Evolutionary conservation across 2,329 filamentous ascomycete species (phyloP).

Genomic region (Pseudocercospora cruenta): DNA sequence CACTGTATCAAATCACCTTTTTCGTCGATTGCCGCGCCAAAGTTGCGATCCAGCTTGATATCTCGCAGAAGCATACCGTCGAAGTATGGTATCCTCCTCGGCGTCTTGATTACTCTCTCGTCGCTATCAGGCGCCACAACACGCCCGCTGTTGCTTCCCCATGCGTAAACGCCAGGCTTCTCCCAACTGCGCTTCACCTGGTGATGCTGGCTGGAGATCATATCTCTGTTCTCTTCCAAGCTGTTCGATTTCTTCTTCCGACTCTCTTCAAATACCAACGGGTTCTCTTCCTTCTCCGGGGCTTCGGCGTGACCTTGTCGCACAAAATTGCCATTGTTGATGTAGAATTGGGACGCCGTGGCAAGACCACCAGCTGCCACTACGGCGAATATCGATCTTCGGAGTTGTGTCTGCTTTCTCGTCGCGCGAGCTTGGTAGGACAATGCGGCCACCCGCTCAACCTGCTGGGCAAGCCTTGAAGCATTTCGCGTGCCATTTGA

Average conservation of each 20-base stretch:
- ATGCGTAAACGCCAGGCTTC: conserved; percentile 87
- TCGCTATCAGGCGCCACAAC: conserved; percentile 85
- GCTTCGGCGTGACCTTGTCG: conserved; percentile 54
- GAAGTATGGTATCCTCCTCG: conserved; percentile 78
- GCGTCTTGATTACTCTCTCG: conserved; percentile 76
- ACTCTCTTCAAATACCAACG: conserved; percentile 70
- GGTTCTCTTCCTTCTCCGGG: conserved; percentile 46
- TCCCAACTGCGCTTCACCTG: conserved; percentile 83
- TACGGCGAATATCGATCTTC: conserved; percentile 48
- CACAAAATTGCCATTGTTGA: conserved; percentile 44
- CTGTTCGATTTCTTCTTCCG: conserved; percentile 57
- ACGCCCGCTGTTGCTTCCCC: conserved; percentile 83
- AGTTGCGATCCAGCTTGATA: conserved; percentile 78
- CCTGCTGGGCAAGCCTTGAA: conserved; percentile 30
- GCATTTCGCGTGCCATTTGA: conserved; percentile 22
- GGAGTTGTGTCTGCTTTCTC: conserved; percentile 51
- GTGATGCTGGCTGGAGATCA: conserved; percentile 81
- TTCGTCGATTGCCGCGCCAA: conserved; percentile 85
- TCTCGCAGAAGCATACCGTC: conserved; percentile 83
- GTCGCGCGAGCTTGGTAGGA: conserved; percentile 43
- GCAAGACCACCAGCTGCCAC: conserved; percentile 49
- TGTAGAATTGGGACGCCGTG: conserved; percentile 49
- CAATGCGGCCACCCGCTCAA: conserved; percentile 29
- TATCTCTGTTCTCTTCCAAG: conserved; percentile 72
- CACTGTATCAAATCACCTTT: conserved; percentile 89